Base-by-base conservation (phyloP, 148 eudicot species). In the Agrostemma githago region DNA sequence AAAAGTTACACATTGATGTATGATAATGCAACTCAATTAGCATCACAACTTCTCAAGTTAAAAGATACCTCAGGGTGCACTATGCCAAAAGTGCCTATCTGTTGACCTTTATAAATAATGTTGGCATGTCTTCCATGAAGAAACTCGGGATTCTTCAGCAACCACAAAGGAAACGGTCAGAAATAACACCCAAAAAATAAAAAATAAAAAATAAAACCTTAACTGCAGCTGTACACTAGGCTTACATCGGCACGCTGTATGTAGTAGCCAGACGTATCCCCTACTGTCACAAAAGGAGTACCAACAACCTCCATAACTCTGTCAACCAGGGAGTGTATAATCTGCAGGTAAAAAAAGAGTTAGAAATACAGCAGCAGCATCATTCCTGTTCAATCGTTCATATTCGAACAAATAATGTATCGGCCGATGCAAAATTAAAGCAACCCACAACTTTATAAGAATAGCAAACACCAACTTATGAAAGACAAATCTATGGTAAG, bases 251-350 rank as follows among this genome's bases (percentile, higher is more conserved):
- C 87, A 62, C 78, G 76, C 81, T 90, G 70, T 6, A 92, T 88
- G 73, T 90, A 90, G 84, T 95, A 95, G 80, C 97, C 97, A 0
- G 93, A 66, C 38, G 69, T 79, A 81, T 90, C 89, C 53, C 90
- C 96, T 68, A 79, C 81, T 58, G 87, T 65, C 57, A 92, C 94
- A 76, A 90, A 92, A 34, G 89, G 84, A 59, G 87, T 74, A 40
- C 99, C 99, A 38, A 81, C 84, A 40, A 85, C 84, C 83, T 86
- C 99, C 99, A 95, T 92, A 43, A 95, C 78, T 82, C 97, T 87
- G 74, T 95, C 99, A 34, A 92, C 86, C 11, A 95, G 86, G 61
- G 96, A 90, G 70, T 95, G 99, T 70, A 92, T 90, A 66, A 90
- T 79, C 99, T 95, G 94, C 78, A 82, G 77, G 54, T 2, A 14